Conservation (phyloP, 257 asterid genomes). For the Solanum pimpinellifolium region DNA sequence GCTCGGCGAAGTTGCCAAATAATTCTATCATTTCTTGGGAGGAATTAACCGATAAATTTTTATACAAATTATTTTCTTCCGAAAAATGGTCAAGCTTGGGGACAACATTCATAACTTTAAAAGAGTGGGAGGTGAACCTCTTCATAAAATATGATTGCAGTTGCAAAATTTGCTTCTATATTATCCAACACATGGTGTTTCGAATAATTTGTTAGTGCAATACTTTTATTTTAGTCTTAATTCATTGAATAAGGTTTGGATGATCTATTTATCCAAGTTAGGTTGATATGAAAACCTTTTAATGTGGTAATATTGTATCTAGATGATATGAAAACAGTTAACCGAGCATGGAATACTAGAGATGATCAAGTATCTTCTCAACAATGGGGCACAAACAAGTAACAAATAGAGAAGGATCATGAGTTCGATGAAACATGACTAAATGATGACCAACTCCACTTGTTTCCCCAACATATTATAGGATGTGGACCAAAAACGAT, state of each 20-base stretch:
- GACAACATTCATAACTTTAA: neutral
- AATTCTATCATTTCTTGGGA: too few species aligned
- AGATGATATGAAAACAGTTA: neutral
- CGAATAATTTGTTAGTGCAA: neutral
- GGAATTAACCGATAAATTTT: too few species aligned
- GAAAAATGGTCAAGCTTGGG: neutral
- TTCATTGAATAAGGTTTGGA: too few species aligned
- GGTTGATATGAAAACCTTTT: neutral
- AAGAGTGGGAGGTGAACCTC: neutral
- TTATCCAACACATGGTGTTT: neutral
- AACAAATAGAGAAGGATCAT: neutral
- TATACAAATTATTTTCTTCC: too few species aligned
- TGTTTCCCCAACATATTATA: too few species aligned
- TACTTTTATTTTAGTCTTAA: neutral
- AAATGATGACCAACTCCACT: neutral
- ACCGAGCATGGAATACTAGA: neutral
- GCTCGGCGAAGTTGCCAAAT: too few species aligned
- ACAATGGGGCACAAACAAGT: neutral
- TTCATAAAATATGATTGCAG: neutral
- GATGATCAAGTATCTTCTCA: neutral
- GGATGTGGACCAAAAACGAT: neutral
- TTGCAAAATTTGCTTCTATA: neutral
- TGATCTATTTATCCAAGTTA: neutral
- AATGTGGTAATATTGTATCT: neutral
- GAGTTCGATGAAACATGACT: neutral